These are phyloP conservation scores for Dactylellina haptotyla DNA, from an alignment of 2,329 filamentous ascomycete species.

Conservation along the genomic window DNA sequence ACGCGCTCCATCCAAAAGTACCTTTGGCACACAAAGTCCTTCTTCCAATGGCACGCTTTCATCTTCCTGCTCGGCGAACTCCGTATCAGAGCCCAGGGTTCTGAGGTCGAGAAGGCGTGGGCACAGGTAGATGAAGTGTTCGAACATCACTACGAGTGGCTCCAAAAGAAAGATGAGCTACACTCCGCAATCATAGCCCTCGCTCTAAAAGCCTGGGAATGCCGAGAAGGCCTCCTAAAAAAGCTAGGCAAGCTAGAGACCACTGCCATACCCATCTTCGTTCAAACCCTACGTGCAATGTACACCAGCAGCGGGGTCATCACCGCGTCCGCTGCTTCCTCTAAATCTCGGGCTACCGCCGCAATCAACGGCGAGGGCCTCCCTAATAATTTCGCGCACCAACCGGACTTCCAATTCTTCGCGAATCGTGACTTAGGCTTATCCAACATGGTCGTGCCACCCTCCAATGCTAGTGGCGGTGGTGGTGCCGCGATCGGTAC, in stretches of 20 bases:
- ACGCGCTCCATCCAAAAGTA: slow-evolving; percentile 57
- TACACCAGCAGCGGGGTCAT: slow-evolving; percentile 7
- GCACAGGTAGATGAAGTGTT: slow-evolving; percentile 57
- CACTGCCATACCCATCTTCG: slow-evolving; percentile 21
- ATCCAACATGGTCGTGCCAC: background rate
- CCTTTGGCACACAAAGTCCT: slow-evolving; percentile 60
- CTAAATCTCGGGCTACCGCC: background rate
- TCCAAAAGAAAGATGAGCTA: slow-evolving; percentile 58
- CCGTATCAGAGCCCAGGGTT: slow-evolving; percentile 57
- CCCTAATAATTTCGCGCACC: background rate
- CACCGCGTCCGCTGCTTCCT: background rate
- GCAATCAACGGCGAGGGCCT: background rate
- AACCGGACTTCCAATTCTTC: slow-evolving; percentile 10
- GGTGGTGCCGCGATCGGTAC: background rate
- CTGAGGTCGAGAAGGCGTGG: slow-evolving; percentile 58
- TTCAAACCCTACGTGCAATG: slow-evolving; percentile 15
- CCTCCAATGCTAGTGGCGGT: background rate
- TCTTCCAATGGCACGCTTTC: slow-evolving; percentile 61
- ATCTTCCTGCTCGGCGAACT: slow-evolving; percentile 60
- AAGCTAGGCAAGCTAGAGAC: slow-evolving; percentile 10
- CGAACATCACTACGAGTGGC: slow-evolving; percentile 59
- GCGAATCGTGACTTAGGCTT: background rate
- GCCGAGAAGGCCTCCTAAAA: slow-evolving; percentile 24
- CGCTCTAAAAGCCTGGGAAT: slow-evolving; percentile 60
- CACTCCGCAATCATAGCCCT: slow-evolving; percentile 59